Evolutionary conservation across 2,329 filamentous ascomycete genomes (phyloP), one percentile per base, ranked within the genome.

Genomic region (Lachnellula arida): DNA sequence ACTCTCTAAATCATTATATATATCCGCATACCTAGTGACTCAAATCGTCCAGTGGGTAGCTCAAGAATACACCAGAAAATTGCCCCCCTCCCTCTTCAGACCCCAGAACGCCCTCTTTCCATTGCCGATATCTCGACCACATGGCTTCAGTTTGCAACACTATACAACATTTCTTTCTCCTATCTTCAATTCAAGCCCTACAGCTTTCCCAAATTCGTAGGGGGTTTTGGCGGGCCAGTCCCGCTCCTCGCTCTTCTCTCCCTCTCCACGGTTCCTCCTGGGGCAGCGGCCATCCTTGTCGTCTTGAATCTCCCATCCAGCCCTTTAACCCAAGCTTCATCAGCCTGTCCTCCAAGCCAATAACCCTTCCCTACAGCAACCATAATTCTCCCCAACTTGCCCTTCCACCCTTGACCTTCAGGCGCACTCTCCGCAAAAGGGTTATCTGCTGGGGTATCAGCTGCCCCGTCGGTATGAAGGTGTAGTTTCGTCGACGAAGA

Each of bases 341-440:
- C 78, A 1, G 65, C 72, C 56, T 81, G 77, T 55, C 82, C 82
- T 58, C 88, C 88, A 15, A 96, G 76, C 91, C 92, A 97, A 75
- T 95, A 97, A 55, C 78, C 79, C 62, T 81, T 82, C 40, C 88
- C 88, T 23, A 90, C 77, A 9, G 79, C 80, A 28, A 96, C 79
- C 88, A 97, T 89, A 34, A 81, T 68, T 51, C 92, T 81, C n/a
- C 91, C 92, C 11, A 95, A 67, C 65, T 83, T 85, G 35, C 91
- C 92, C 70, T 81, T 81, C 82, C 88, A 91, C 17, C 91, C 91
- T 59, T 87, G 80, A 11, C 91, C 90, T 54, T 89, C 85, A n/a
- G 86, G 83, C 46, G 84, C 81, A 51, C 82, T 84, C 34, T 76
- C 73, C 0, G 82, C 81, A 72, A 96, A 96, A 0, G 90, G 77